Conservation (phyloP, 257 asterid species). For the Nicotiana obtusifolia region DNA sequence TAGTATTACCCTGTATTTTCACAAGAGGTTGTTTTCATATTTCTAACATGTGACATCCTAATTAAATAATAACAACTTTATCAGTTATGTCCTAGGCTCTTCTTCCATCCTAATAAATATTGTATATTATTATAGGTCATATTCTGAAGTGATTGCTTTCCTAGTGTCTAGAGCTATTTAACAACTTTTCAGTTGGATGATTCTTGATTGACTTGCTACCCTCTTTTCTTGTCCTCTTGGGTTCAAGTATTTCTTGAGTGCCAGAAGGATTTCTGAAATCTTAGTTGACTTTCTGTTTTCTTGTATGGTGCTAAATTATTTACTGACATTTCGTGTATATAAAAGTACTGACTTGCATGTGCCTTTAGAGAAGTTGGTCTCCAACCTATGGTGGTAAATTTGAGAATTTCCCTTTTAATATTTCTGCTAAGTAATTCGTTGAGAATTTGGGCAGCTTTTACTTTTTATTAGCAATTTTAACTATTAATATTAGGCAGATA, state of each 20-base stretch:
- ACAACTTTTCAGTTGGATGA: background rate
- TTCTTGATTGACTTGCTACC: constrained; percentile 17
- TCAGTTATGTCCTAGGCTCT: rapidly evolving
- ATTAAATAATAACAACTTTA: too few species aligned
- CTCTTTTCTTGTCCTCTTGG: background rate
- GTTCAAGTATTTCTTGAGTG: constrained; percentile 1
- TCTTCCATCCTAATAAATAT: background rate
- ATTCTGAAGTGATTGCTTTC: background rate
- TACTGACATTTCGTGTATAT: background rate
- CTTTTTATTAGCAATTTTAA: too few species aligned
- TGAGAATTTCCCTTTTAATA: background rate
- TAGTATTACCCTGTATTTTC: too few species aligned
- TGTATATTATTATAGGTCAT: background rate
- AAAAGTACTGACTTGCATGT: constrained; percentile 11
- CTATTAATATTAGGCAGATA: too few species aligned
- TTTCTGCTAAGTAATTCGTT: too few species aligned
- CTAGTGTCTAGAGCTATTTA: constrained; percentile 13
- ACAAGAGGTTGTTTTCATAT: rapidly evolving
- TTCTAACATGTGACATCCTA: rapidly evolving
- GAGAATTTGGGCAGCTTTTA: too few species aligned
- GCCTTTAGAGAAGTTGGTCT: background rate
- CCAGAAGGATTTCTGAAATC: constrained; percentile 13
- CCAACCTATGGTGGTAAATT: background rate
- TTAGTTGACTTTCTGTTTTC: constrained; percentile 22
- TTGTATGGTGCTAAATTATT: background rate